Conservation (phyloP, 2,329 filamentous ascomycete species). For the Penicillium sp. region DNA sequence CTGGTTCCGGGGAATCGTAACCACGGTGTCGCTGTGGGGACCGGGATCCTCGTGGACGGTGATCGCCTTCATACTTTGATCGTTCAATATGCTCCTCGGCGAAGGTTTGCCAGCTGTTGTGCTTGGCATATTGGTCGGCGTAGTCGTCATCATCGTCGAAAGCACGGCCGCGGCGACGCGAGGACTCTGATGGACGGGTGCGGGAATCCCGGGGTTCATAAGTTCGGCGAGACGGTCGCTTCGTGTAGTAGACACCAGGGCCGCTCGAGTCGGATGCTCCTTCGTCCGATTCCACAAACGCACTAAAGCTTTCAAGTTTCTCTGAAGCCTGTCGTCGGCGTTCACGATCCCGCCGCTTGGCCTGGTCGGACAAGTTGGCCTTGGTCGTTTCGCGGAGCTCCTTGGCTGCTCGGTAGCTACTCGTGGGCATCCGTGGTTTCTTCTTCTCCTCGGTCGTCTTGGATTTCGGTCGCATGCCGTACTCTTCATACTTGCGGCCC, state of each 20-base stretch:
- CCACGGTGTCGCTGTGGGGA: constrained; percentile 29
- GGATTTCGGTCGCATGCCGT: constrained; percentile 29
- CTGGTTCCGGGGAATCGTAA: constrained; percentile 30
- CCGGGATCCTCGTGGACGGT: constrained; percentile 29
- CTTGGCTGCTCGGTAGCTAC: constrained; percentile 25
- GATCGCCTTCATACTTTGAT: constrained; percentile 25
- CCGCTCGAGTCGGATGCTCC: constrained; percentile 32
- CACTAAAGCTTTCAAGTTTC: constrained; percentile 17
- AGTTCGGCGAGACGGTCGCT: constrained; percentile 18
- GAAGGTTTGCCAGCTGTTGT: constrained; percentile 27
- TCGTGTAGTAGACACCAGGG: constrained; percentile 17
- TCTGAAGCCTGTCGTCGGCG: constrained; percentile 27
- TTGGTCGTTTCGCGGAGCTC: constrained; percentile 32
- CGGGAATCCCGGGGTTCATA: constrained; percentile 13
- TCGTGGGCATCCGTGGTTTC: constrained; percentile 27
- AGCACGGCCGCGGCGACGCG: constrained; percentile 18
- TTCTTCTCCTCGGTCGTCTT: constrained; percentile 35
- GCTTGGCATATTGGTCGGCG: constrained; percentile 28
- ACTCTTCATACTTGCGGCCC: constrained; percentile 39
- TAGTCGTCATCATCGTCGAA: constrained; percentile 29
- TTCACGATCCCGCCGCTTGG: constrained; percentile 5
- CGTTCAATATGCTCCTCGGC: constrained; percentile 39
- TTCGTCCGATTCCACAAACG: constrained; percentile 26
- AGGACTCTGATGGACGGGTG: constrained; percentile 19
- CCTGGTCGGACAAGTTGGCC: constrained; percentile 23